Conservation (phyloP, 352 stramenopile species). For the Phytophthora palmivora region DNA sequence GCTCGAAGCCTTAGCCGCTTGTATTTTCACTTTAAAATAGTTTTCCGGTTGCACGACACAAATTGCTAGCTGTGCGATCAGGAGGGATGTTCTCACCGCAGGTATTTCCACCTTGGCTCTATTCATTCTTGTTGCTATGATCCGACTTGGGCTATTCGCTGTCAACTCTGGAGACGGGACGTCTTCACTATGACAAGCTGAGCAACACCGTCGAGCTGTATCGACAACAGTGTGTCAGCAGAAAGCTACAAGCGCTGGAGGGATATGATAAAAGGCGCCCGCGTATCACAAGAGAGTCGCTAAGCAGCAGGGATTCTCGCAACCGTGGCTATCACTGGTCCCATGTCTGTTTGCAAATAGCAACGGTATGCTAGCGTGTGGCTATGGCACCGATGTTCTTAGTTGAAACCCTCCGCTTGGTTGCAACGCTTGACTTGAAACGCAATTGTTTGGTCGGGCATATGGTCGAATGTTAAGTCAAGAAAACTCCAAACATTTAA, state of each 20-base stretch:
- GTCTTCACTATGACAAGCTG: neutral
- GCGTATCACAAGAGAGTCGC: neutral
- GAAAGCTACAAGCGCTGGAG: neutral
- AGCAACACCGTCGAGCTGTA: neutral
- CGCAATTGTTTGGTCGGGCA: neutral
- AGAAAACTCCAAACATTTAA: constrained; percentile 8
- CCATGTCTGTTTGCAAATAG: neutral
- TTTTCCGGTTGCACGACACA: no score
- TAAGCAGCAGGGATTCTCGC: neutral
- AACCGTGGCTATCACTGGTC: neutral
- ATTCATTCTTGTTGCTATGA: neutral
- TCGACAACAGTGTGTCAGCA: neutral
- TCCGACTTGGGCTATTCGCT: neutral
- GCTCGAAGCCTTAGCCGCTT: no score
- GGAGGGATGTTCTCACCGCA: no score
- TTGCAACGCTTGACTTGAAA: constrained; percentile 2
- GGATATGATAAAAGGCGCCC: neutral
- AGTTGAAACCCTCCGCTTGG: neutral
- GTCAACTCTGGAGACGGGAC: neutral
- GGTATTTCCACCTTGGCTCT: neutral
- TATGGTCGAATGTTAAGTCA: constrained; percentile 3
- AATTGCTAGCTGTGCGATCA: no score
- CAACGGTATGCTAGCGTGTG: neutral
- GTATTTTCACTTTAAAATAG: no score
- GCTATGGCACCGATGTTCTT: neutral